phyloP scores from a whole-genome alignment of 345 rosid species.

The Dovyalis caffra region DNA sequence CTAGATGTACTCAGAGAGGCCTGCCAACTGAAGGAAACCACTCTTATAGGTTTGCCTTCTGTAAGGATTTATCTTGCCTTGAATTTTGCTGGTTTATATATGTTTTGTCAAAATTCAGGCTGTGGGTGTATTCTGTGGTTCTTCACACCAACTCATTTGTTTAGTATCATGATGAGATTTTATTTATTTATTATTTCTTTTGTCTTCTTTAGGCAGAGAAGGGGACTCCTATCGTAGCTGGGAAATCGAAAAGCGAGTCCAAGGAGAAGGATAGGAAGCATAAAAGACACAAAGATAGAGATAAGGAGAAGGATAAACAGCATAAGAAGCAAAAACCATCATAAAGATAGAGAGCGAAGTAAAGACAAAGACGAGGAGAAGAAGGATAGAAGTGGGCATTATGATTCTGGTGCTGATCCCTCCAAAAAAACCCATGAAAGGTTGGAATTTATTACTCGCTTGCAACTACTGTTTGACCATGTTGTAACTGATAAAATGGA shows the following conservation, averaged over 20 bases:
- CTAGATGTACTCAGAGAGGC: conserved; percentile 30
- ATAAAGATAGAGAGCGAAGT: conserved; percentile 63
- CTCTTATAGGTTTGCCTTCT: conserved; percentile 17
- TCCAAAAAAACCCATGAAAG: conserved; percentile 86
- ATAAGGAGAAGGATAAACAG: conserved; percentile 61
- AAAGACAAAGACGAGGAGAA: conserved; percentile 75
- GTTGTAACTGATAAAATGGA: too few relatives aligned
- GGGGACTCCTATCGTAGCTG: conserved; percentile 65
- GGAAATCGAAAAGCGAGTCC: conserved; percentile 63
- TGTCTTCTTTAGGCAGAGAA: conserved; percentile 51
- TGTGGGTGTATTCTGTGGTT: background rate
- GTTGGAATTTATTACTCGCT: conserved; percentile 28
- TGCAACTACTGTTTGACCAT: background rate
- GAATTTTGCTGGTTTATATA: background rate
- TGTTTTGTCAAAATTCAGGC: too few relatives aligned
- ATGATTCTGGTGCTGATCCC: conserved; percentile 68
- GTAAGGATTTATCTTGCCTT: conserved; percentile 7
- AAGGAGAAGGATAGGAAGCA: conserved; percentile 86
- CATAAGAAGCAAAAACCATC: conserved; percentile 88
- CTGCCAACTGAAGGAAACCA: conserved; percentile 29
- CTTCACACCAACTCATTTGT: background rate
- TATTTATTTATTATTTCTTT: background rate
- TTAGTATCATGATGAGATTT: too few relatives aligned
- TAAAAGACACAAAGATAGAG: conserved; percentile 80
- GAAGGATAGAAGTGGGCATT: conserved; percentile 76